phyloP scores from a whole-genome alignment of 257 asterid genomes.

The Solanum acaule region DNA sequence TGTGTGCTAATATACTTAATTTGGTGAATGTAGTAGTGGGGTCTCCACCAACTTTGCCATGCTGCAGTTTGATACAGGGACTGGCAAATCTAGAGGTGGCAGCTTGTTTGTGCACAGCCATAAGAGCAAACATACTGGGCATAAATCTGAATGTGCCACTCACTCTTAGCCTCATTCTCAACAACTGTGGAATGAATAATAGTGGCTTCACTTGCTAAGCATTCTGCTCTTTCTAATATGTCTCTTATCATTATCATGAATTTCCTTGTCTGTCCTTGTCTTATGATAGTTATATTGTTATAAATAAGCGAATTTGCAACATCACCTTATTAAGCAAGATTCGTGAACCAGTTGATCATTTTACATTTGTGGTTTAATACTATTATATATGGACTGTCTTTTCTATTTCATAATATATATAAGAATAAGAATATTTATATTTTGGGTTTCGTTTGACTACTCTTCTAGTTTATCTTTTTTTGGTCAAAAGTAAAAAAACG shows the following conservation, averaged over 20 bases:
- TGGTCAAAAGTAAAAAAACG: no score
- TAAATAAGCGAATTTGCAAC: neutral
- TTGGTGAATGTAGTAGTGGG: slow-evolving; percentile 10
- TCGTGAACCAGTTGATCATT: neutral
- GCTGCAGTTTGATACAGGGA: slow-evolving; percentile 1
- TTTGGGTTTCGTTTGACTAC: neutral
- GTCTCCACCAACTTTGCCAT: slow-evolving; percentile 11
- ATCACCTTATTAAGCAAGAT: neutral
- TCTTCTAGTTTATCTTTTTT: no score
- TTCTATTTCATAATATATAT: neutral
- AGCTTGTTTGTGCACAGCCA: neutral
- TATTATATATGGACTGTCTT: neutral
- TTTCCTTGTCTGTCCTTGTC: neutral
- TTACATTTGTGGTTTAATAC: no score
- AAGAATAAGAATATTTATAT: neutral
- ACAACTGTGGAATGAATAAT: neutral
- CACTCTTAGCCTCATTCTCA: neutral
- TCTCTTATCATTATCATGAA: neutral
- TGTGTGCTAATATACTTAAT: slow-evolving; percentile 3
- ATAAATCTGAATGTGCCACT: neutral
- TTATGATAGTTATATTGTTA: neutral
- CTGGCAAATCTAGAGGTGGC: neutral
- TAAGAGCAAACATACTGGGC: neutral
- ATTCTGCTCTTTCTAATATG: no score
- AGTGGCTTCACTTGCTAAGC: neutral